Evolutionary conservation across 352 stramenopile genomes (phyloP).

Genomic region (Phytophthora sojae): DNA sequence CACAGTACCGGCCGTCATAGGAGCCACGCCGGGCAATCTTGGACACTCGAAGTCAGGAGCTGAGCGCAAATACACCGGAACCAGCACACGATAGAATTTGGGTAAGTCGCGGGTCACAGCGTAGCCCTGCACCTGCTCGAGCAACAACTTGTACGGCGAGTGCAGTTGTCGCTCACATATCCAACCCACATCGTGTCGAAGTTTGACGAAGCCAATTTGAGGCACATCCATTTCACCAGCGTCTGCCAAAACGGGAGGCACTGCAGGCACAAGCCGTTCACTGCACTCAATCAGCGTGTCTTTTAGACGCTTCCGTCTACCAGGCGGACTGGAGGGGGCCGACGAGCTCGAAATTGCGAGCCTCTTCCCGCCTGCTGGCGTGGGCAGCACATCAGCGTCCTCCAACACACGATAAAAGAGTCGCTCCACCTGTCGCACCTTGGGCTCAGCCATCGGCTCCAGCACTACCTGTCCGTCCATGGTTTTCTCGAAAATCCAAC

Average conservation of each 20-base stretch:
- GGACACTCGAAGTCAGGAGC: constrained; percentile 83
- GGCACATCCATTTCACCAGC: constrained; percentile 27
- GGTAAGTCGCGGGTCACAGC: constrained; percentile 69
- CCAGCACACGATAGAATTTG: constrained; percentile 81
- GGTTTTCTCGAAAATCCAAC: constrained; percentile 88
- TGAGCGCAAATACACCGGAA: constrained; percentile 72
- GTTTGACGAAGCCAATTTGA: constrained; percentile 77
- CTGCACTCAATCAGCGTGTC: constrained; percentile 83
- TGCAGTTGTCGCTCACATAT: constrained; percentile 72
- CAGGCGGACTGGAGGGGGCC: constrained; percentile 42
- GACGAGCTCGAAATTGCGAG: constrained; percentile 1
- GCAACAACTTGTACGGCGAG: constrained; percentile 53
- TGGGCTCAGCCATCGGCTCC: constrained; percentile 68
- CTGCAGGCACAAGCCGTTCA: constrained; percentile 69
- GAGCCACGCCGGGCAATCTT: constrained; percentile 67
- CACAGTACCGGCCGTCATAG: constrained; percentile 71
- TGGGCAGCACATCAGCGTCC: constrained; percentile 72
- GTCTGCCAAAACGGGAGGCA: constrained; percentile 18
- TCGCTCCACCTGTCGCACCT: constrained; percentile 72
- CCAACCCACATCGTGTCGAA: constrained; percentile 84
- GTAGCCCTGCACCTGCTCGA: constrained; percentile 79
- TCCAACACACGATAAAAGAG: constrained; percentile 84
- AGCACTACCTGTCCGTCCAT: constrained; percentile 87
- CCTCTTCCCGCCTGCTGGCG: constrained; percentile 40
- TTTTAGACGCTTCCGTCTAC: constrained; percentile 67